Conservation (phyloP, 1,139 yeast genomes). For the Diutina ranongensis region DNA sequence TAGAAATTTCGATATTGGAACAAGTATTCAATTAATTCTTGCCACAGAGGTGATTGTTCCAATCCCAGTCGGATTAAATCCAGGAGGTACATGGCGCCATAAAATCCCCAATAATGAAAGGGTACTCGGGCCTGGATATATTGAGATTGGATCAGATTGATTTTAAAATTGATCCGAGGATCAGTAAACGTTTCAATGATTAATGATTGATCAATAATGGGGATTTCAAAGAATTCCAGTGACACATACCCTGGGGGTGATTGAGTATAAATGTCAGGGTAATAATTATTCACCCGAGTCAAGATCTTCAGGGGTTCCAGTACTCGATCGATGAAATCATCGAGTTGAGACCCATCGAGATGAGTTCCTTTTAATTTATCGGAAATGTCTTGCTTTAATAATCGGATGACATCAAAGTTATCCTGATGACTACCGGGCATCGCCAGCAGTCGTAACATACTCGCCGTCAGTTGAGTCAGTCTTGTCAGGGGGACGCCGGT, state of each 20-base stretch:
- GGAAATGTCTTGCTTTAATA: neutral
- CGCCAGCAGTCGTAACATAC: neutral
- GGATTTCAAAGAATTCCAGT: conserved; percentile 6
- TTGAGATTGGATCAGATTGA: neutral
- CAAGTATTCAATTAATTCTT: neutral
- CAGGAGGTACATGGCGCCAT: neutral
- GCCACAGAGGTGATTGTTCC: conserved; percentile 1
- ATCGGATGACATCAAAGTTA: conserved; percentile 1
- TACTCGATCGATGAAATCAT: neutral
- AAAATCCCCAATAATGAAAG: conserved; percentile 5
- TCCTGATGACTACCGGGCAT: neutral
- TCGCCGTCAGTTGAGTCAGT: conserved; percentile 2
- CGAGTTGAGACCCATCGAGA: neutral
- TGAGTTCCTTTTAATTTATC: neutral
- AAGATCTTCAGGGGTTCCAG: neutral
- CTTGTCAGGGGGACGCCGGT: neutral
- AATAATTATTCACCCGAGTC: neutral
- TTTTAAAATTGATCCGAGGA: neutral
- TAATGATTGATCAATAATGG: conserved; percentile 4
- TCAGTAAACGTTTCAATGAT: conserved; percentile 3
- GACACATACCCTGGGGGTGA: neutral
- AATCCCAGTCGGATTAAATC: conserved; percentile 2
- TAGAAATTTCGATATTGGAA: conserved; percentile 2
- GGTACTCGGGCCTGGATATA: neutral
- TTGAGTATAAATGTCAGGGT: neutral